Base-by-base conservation (phyloP, 1,139 yeast genomes). In the Geotrichum candidum region DNA sequence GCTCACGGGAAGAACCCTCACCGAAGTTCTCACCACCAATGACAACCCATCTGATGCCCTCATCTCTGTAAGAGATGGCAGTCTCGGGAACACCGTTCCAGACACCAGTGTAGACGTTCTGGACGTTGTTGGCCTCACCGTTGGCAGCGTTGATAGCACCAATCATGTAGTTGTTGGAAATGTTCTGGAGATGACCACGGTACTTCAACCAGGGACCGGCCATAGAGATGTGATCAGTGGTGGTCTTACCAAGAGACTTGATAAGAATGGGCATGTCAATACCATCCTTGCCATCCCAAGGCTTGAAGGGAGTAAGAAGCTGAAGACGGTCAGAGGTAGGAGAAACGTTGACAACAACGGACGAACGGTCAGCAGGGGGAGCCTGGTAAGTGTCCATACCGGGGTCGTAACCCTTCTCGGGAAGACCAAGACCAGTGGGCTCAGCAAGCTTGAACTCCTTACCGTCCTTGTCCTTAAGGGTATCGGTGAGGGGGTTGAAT, bases 121-220 rank as follows among this genome's bases (percentile, higher is more conserved):
- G 86, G 6, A 94, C 97, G 66, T 82, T 84, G 78, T 94, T 94
- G 55, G 91, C 97, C 76, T 91, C 96, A 63, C 97, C 97, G 48
- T 97, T 90, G 77, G 92, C 99, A 74, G 89, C 90, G 75, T 94
- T 94, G 65, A 90, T 96, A 18, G 99, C 99, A 66, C 99, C 99
- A 72, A 94, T 94, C 70, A 94, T 81, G 7, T 98, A 92, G 79
- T 94, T 94, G 79, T 94, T 84, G 15, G 97, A 89, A 68, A 94
- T 94, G 77, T 94, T 94, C 74, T 92, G 97, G 71, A 94, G 82
- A 74, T 94, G 99, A 25, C 99, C 99, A 80, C 94, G 94, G 79
- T 94, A 94, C 79, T 94, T 94, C 77, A 94, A 84, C 99, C 99
- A 94, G n/a, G 87, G 95, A 73, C 99, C 99, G 48, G 99, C 99